Base-by-base conservation (phyloP, 257 asterid genomes). In the Ballota nigra region DNA sequence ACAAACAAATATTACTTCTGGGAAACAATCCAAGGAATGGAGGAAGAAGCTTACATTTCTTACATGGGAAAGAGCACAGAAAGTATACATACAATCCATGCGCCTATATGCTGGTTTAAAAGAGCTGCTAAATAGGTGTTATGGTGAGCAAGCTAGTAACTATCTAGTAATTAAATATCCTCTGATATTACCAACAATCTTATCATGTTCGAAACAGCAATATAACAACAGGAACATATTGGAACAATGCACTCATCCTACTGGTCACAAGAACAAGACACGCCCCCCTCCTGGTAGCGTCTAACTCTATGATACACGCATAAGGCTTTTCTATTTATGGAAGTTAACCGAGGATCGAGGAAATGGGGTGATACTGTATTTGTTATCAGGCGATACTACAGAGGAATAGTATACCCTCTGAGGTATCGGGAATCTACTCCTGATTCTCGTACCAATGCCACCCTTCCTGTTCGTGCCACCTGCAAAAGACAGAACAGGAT, bases 381-480 rank as follows among this genome's bases (percentile, higher is more conserved):
- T 38, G 23, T 49, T 36, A 40, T n/a, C 16, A 9, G 28, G 49
- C 38, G 12, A 16, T 18, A 16, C 78, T 85, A 86, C 63, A 55
- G 66, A 34, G 89, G 84, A 73, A 89, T 83, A 77, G 89, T 69
- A 69, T 82, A 89, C 45, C 97, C 95, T 38, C 96, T 83, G 56
- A 92, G 95, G 72, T 67, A 83, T 63, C 85, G 84, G 0, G 96
- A 92, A 76, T 91, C 95, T 23, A 91, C 97, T 12, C 97, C 97
- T 0, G 97, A 89, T 72, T 91, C 97, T 12, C 95, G 87, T 31
- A 76, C 76, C 84, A 89, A 40, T 1, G 96, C 97, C 79, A 89
- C 86, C 76, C 97, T 86, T 60, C 97, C 96, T 0, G 97, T 91
- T 74, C 97, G 82, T 8, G 95, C 97, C 83, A 91, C 97, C 97